Percentiles rank a stretch among this genome's conserved stretches.
Evolutionary conservation across 257 asterid species (phyloP).

Genomic region (Solanum pinnatisectum): DNA sequence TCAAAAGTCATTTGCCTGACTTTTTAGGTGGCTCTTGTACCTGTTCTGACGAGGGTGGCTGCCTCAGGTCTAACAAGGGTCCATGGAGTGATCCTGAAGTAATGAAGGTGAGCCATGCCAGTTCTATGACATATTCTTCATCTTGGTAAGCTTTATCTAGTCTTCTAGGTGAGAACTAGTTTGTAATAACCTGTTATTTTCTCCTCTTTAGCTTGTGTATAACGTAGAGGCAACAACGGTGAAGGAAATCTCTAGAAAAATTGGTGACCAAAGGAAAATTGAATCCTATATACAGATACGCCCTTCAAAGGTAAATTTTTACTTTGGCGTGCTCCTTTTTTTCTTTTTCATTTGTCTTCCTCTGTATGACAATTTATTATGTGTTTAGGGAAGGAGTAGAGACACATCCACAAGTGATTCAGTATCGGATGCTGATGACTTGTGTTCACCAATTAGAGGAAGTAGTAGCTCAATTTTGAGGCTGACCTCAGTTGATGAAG

Average conservation of each 20-base stretch:
- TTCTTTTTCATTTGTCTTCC: not conserved
- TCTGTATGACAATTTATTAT: not conserved
- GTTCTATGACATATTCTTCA: not conserved
- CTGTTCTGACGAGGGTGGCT: conserved; percentile 79
- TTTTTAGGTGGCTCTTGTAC: conserved; percentile 89
- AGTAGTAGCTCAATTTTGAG: conserved; percentile 23
- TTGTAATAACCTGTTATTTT: not conserved
- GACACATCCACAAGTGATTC: conserved; percentile 45
- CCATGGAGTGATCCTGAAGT: conserved; percentile 95
- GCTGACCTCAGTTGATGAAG: conserved; percentile 56
- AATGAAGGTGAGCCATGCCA: conserved; percentile 50
- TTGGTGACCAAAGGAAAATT: conserved; percentile 35
- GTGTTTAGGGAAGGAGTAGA: conserved; percentile 46
- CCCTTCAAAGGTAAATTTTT: conserved; percentile 41
- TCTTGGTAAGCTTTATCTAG: not conserved
- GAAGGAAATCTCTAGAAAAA: conserved; percentile 34
- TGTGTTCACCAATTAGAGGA: conserved; percentile 36
- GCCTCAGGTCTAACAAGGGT: conserved; percentile 84
- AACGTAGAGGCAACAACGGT: conserved; percentile 36
- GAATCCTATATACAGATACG: conserved; percentile 26
- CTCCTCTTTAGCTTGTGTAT: conserved; percentile 43
- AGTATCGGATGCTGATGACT: conserved; percentile 47
- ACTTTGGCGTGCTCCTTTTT: not conserved
- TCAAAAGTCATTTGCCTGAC: conserved; percentile 78
- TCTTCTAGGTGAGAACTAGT: not conserved